Evolutionary conservation across 495 filamentous ascomycete species (phyloP), one percentile per base, ranked within the genome.

Genomic region (Aspergillus sclerotioniger): DNA sequence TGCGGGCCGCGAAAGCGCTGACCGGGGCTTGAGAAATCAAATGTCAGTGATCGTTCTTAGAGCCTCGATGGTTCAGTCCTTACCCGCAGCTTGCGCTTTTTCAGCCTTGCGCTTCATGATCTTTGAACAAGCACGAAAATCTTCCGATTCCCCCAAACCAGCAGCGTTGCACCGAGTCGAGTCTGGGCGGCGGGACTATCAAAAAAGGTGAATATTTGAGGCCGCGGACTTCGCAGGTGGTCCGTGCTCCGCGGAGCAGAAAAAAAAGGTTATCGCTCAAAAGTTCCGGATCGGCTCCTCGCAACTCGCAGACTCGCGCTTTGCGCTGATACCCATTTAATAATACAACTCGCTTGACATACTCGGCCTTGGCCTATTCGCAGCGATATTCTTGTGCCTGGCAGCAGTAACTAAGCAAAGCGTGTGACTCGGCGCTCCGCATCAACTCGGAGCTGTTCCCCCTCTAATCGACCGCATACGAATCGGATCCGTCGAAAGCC

Each of bases 181-280:
- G 35, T 12, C 16, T 31, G 12, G 29, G 39, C 45, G 55, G 55
- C 43, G 25, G 48, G 48, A 58, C 43, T 17, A 8, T n/a, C 50
- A 28, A 48, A 33, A 55, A 51, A 55, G 33, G 51, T 56, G 29
- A 46, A 54, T 54, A 54, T 46, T 62, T 62, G 53, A 44, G 21
- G 57, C 53, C 59, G 64, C 64, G 61, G 64, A 72, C 66, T 64
- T 67, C 65, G 59, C 62, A 21, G 56, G 65, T 76, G 75, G 75
- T 70, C 75, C 66, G 75, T 77, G 75, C 75, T 64, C 69, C 70
- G 74, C 72, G 71, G 74, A 77, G 70, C 65, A 74, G 55, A 70
- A 74, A 76, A 75, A 75, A 73, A 75, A 71, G 65, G 66, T 61
- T 66, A 66, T 65, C 56, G 56, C 54, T 54, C 54, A 33, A 35